phyloP scores from a whole-genome alignment of 345 rosid genomes.

The Trapa incisa region DNA sequence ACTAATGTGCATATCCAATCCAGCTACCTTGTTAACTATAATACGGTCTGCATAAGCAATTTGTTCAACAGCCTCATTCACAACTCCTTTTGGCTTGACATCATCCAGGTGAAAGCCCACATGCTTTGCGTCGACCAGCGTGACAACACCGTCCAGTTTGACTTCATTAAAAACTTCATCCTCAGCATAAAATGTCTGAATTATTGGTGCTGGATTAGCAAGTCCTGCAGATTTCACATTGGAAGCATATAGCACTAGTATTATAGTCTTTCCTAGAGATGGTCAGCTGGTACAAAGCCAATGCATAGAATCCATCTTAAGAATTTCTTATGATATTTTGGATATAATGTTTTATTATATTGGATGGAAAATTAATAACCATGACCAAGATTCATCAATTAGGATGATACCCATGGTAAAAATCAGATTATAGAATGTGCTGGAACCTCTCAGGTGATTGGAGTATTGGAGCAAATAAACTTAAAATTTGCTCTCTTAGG shows the following conservation, averaged over 20 bases:
- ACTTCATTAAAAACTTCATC: slow-evolving; percentile 72
- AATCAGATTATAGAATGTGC: not conserved
- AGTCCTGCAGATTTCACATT: slow-evolving; percentile 33
- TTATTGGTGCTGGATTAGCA: slow-evolving; percentile 97
- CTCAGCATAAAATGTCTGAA: slow-evolving; percentile 94
- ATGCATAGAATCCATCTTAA: not conserved
- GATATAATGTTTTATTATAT: not conserved
- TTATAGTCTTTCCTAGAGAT: not conserved
- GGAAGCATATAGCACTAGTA: not conserved
- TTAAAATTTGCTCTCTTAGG: not conserved
- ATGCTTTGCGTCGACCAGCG: slow-evolving; percentile 95
- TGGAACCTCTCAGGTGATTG: not conserved
- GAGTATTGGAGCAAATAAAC: not conserved
- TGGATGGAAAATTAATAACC: not conserved
- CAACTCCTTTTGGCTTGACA: slow-evolving; percentile 80
- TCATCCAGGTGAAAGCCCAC: slow-evolving; percentile 71
- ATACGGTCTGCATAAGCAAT: slow-evolving; percentile 93
- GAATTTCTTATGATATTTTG: not conserved
- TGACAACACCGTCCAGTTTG: slow-evolving; percentile 87
- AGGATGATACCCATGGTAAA: not conserved
- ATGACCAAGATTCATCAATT: not conserved
- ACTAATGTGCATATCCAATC: not conserved
- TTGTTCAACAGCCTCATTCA: slow-evolving; percentile 95
- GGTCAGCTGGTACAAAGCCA: not conserved
- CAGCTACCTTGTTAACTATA: slow-evolving; percentile 69